Conservation (phyloP, 2,329 filamentous ascomycete species). For the Elsinoe perseae region DNA sequence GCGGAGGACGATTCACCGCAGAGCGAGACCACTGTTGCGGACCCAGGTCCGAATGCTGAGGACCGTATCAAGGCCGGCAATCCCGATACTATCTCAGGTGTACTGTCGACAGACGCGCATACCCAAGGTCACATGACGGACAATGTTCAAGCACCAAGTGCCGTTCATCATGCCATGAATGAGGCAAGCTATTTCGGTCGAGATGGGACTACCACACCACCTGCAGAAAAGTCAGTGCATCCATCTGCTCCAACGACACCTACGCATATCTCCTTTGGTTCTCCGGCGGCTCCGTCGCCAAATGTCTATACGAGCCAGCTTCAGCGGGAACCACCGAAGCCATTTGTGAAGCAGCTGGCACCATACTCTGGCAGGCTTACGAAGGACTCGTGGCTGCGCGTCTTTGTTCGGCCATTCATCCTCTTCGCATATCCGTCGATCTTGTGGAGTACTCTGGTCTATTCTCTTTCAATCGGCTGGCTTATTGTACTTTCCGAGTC, state of each 20-base stretch:
- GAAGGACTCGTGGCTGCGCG: conserved; percentile 70
- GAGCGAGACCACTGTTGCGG: neutral
- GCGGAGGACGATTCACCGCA: conserved; percentile 18
- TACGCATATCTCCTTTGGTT: conserved; percentile 7
- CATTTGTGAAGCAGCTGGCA: conserved; percentile 66
- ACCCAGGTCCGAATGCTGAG: neutral
- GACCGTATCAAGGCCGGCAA: neutral
- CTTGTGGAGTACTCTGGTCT: conserved; percentile 78
- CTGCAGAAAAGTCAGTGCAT: neutral
- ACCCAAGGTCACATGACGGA: neutral
- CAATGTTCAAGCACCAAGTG: neutral
- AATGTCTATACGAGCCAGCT: conserved; percentile 61
- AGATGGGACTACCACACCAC: neutral
- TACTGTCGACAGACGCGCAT: too few relatives aligned
- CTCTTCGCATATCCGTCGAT: conserved; percentile 82
- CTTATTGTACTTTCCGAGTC: conserved; percentile 90
- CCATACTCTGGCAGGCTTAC: conserved; percentile 72
- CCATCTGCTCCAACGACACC: conserved; percentile 11
- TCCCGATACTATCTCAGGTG: neutral
- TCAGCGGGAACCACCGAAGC: conserved; percentile 57
- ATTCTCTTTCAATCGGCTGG: conserved; percentile 86
- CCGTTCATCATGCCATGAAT: neutral
- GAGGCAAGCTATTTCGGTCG: neutral
- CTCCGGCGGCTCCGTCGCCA: conserved; percentile 6
- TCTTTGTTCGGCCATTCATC: conserved; percentile 71